These are phyloP conservation scores for Endocarpon pusillum DNA, from an alignment of 495 filamentous ascomycete genomes.

Conservation along the genomic window DNA sequence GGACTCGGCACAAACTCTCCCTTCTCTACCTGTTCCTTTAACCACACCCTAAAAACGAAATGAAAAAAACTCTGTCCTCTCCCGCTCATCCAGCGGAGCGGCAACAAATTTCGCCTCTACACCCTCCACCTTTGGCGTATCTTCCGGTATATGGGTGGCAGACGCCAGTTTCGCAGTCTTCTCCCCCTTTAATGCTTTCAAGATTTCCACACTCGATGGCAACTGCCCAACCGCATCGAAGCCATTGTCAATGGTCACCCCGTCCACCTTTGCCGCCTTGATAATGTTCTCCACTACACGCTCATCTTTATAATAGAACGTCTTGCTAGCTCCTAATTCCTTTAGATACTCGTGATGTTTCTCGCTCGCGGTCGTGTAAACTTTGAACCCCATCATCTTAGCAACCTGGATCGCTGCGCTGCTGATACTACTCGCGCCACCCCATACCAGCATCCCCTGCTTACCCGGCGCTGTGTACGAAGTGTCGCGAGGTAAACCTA, in stretches of 20 bases:
- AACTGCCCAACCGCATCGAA: slow-evolving; percentile 25
- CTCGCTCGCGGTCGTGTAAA: slow-evolving; percentile 32
- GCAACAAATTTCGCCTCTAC: slow-evolving; percentile 25
- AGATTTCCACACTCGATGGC: slow-evolving; percentile 18
- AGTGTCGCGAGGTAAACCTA: slow-evolving; percentile 19
- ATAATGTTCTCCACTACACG: slow-evolving; percentile 27
- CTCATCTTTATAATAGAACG: slow-evolving; percentile 32
- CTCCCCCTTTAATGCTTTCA: slow-evolving; percentile 19
- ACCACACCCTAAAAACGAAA: slow-evolving; percentile 26
- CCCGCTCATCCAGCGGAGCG: slow-evolving; percentile 17
- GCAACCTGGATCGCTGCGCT: slow-evolving; percentile 25
- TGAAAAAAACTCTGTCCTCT: slow-evolving; percentile 19
- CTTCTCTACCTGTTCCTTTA: slow-evolving; percentile 23
- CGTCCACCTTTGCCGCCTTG: slow-evolving; percentile 22
- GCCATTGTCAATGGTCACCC: slow-evolving; percentile 21
- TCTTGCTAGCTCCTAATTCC: slow-evolving; percentile 27
- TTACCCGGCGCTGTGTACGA: slow-evolving; percentile 13
- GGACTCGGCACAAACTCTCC: slow-evolving; percentile 28
- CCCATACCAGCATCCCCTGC: slow-evolving; percentile 30
- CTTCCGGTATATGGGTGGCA: slow-evolving; percentile 16
- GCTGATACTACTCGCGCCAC: slow-evolving; percentile 28
- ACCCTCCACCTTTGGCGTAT: slow-evolving; percentile 17
- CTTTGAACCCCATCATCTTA: slow-evolving; percentile 21
- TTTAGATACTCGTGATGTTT: slow-evolving; percentile 26
- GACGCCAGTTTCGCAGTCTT: slow-evolving; percentile 22